Percentiles rank a stretch among this genome's conserved stretches.
Conservation (phyloP, 2,329 filamentous ascomycete species). For the Hortaea sp. region DNA sequence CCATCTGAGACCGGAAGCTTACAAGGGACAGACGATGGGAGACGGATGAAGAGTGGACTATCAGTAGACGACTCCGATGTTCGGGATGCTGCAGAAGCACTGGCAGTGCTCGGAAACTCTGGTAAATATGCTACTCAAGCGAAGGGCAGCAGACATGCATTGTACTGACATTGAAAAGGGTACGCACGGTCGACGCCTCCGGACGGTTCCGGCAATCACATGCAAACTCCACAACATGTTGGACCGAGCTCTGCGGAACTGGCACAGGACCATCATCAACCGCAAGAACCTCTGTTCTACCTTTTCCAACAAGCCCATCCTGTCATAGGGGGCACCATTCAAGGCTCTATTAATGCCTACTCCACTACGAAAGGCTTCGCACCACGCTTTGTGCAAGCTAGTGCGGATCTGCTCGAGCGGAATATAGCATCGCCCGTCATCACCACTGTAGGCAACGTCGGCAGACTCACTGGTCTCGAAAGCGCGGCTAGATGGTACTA, state of each 20-base stretch:
- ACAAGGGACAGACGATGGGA: slow-evolving; percentile 31
- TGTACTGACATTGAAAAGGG: slow-evolving; percentile 23
- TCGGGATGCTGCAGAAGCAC: slow-evolving; percentile 39
- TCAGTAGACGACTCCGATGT: slow-evolving; percentile 41
- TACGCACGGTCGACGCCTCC: slow-evolving; percentile 32
- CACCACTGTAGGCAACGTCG: slow-evolving; percentile 75
- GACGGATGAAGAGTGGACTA: slow-evolving; percentile 31
- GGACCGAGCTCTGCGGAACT: neutral
- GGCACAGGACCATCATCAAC: slow-evolving; percentile 23
- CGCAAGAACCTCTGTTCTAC: slow-evolving; percentile 71
- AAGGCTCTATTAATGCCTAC: slow-evolving; percentile 75
- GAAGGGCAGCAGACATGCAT: neutral
- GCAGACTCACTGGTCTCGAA: slow-evolving; percentile 78
- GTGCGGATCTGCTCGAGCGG: slow-evolving; percentile 82
- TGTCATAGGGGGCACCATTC: slow-evolving; percentile 64
- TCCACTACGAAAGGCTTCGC: slow-evolving; percentile 83
- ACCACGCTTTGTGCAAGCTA: slow-evolving; percentile 72
- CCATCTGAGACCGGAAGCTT: slow-evolving; percentile 36
- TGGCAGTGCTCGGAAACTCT: slow-evolving; percentile 40
- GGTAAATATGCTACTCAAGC: slow-evolving; percentile 22
- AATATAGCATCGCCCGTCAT: slow-evolving; percentile 73
- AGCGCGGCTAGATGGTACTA: slow-evolving; percentile 79
- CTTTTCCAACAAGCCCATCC: slow-evolving; percentile 84
- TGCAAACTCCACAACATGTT: slow-evolving; percentile 9
- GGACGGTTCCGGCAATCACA: slow-evolving; percentile 17